phyloP scores from a whole-genome alignment of 176 grass and related monocot genomes.

The Oryza rufipogon region DNA sequence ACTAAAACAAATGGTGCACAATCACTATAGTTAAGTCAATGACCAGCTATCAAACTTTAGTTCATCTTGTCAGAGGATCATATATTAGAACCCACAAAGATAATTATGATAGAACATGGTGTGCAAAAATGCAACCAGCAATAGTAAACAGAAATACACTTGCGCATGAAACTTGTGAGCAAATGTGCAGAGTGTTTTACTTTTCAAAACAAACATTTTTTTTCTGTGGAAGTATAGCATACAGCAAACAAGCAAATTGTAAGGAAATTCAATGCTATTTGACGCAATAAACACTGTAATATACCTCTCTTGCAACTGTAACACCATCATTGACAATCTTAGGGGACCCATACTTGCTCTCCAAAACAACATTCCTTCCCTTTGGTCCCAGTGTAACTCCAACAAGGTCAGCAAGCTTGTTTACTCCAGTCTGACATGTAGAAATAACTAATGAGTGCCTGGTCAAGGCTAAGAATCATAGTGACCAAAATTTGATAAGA shows the following conservation, averaged over 20 bases:
- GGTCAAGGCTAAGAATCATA: not conserved
- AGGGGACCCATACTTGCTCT: constrained; percentile 95
- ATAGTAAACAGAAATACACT: not conserved
- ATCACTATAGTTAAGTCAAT: not conserved
- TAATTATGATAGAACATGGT: not conserved
- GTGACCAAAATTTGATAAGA: not conserved
- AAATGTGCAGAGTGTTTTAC: not conserved
- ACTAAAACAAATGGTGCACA: constrained; percentile 10
- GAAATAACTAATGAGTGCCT: not conserved
- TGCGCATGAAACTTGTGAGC: not conserved
- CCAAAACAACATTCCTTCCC: constrained; percentile 94
- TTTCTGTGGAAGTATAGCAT: not conserved
- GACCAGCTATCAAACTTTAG: constrained; percentile 10
- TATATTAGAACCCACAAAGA: not conserved
- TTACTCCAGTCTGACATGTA: constrained; percentile 69
- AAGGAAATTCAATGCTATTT: not conserved
- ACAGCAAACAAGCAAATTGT: constrained; percentile 23
- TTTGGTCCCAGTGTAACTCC: constrained; percentile 92
- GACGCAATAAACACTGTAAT: constrained; percentile 9
- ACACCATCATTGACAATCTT: constrained; percentile 91
- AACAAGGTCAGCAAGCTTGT: constrained; percentile 89
- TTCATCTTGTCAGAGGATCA: constrained; percentile 12
- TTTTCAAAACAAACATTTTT: not conserved
- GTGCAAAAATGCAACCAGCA: not conserved
- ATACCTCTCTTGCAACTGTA: constrained; percentile 63